Evolutionary conservation across 306 rosid species (phyloP).

Genomic region (Bauhinia variegata): DNA sequence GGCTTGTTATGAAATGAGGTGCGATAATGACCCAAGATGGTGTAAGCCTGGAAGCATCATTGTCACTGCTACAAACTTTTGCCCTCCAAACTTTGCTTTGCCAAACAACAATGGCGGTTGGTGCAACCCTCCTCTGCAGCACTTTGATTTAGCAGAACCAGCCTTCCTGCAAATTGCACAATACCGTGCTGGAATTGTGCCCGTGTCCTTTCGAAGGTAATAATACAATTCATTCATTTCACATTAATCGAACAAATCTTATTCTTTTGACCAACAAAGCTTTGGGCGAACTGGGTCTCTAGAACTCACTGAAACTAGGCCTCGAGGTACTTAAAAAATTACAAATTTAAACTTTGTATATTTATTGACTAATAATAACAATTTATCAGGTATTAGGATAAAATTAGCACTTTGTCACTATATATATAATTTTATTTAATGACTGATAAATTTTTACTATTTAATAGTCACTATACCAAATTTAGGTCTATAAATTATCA

Average conservation of each 20-base stretch:
- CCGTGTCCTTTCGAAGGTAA: slow-evolving; percentile 82
- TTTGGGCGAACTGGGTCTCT: too few relatives aligned
- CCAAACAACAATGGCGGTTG: slow-evolving; percentile 91
- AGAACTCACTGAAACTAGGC: too few relatives aligned
- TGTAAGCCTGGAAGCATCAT: slow-evolving; percentile 72
- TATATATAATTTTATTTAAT: too few relatives aligned
- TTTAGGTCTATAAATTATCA: too few relatives aligned
- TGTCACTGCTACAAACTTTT: slow-evolving; percentile 89
- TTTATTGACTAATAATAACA: too few relatives aligned
- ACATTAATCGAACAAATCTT: neutral
- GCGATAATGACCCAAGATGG: slow-evolving; percentile 84
- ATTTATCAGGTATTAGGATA: too few relatives aligned
- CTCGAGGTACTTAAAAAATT: too few relatives aligned
- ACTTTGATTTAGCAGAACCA: slow-evolving; percentile 91
- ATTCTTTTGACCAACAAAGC: too few relatives aligned
- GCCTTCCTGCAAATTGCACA: slow-evolving; percentile 90
- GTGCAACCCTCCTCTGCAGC: slow-evolving; percentile 94
- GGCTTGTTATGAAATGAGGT: slow-evolving; percentile 75
- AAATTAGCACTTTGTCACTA: too few relatives aligned
- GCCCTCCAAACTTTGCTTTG: slow-evolving; percentile 77
- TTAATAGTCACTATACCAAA: too few relatives aligned
- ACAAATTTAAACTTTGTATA: too few relatives aligned
- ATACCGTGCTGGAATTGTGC: slow-evolving; percentile 89
- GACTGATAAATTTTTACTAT: too few relatives aligned
- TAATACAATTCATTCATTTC: slow-evolving; percentile 10